Conservation (phyloP, 192 early-diverging fungal species). For the Phlyctochytrium bullatum region DNA sequence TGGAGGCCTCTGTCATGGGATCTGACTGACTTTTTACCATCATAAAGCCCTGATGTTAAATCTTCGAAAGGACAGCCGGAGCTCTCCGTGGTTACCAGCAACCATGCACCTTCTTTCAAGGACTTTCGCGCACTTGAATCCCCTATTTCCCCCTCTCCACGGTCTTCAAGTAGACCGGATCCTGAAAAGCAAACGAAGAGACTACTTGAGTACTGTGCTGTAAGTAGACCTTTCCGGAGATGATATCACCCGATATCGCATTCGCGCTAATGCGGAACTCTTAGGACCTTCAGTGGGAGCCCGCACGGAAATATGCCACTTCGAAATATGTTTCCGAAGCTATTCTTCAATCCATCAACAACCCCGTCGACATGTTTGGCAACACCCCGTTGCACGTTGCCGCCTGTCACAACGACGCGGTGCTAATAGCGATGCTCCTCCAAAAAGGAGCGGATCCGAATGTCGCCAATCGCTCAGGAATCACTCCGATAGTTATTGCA, state of each 20-base stretch:
- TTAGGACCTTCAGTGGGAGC: conserved; percentile 8
- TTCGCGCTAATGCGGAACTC: neutral
- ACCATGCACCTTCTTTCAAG: no score
- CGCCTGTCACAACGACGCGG: conserved; percentile 37
- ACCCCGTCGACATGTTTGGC: conserved; percentile 34
- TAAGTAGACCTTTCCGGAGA: no score
- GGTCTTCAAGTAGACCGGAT: neutral
- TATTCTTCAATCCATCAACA: conserved; percentile 32
- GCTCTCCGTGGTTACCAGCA: neutral
- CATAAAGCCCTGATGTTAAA: neutral
- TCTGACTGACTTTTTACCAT: neutral
- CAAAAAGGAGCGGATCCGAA: conserved; percentile 54
- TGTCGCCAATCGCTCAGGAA: conserved; percentile 30
- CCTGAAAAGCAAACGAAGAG: neutral
- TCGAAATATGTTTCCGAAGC: neutral
- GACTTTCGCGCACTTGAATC: neutral
- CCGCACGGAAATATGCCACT: neutral
- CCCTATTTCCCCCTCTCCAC: neutral
- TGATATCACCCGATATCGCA: no score
- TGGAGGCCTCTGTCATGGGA: neutral
- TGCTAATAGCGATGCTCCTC: conserved; percentile 33
- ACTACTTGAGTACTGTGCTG: neutral
- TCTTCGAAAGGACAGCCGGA: neutral
- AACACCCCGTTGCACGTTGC: conserved; percentile 49
- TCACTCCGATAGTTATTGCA: conserved; percentile 44